phyloP scores from a whole-genome alignment of 2,329 filamentous ascomycete genomes.

The Aspergillus sp. region DNA sequence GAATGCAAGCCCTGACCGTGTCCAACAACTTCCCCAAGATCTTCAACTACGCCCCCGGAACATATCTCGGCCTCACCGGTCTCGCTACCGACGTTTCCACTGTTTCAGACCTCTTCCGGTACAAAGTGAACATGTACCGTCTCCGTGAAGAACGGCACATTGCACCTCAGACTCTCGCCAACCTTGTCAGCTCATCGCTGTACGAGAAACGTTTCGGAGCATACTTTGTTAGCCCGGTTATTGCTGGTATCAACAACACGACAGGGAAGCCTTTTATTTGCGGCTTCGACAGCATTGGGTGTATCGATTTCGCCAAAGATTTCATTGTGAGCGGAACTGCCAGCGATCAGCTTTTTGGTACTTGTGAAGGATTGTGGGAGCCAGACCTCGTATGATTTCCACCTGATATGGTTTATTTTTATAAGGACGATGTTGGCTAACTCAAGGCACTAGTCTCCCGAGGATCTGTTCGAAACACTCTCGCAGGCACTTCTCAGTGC shows the following conservation, averaged over 20 bases:
- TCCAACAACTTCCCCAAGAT: conserved; percentile 99
- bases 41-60: conserved; percentile 88
- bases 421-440: conserved; percentile 1
- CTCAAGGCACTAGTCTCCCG: conserved; percentile 56
- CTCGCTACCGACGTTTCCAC: conserved; percentile 94
- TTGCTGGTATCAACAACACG: conserved; percentile 93
- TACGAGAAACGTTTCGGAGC: conserved; percentile 97
- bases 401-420: not conserved
- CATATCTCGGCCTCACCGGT: conserved; percentile 92
- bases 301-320: conserved; percentile 99
- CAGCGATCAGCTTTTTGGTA: conserved; percentile 96
- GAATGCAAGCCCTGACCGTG: conserved; percentile 92
- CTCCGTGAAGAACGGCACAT: conserved; percentile 97
- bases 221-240: conserved; percentile 92
- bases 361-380: conserved; percentile 97
- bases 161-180: conserved; percentile 90
- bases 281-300: conserved; percentile 98
- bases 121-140: conserved; percentile 99
- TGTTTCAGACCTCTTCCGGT: conserved; percentile 95
- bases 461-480: conserved; percentile 97
- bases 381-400: conserved; percentile 75
- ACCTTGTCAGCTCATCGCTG: conserved; percentile 84
- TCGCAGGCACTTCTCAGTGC: conserved; percentile 94
- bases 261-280: conserved; percentile 96
- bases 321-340: conserved; percentile 98